Base-by-base conservation (phyloP, 2,329 filamentous ascomycete genomes). In the Colletotrichum incanum region DNA sequence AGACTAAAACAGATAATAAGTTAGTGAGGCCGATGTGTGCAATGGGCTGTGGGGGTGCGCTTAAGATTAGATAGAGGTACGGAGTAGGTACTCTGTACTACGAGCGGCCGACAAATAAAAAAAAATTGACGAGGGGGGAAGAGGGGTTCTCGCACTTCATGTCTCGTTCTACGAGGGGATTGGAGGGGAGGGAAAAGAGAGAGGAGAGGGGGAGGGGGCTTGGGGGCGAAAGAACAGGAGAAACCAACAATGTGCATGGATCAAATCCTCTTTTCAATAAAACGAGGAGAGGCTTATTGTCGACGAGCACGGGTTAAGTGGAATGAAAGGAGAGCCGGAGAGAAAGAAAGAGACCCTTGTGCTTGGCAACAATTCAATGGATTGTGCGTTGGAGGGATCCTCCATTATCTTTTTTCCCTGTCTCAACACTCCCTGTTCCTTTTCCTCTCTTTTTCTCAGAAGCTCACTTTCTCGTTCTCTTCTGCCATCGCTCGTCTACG, bases 11-110 rank as follows among this genome's bases (percentile, higher is more conserved):
- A 67, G 49, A 70, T 23, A 70, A 66, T 59, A 50, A 70, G 67
- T 71, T 65, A 60, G 59, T 59, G 69, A 65, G 60, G 52, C 68
- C 34, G 56, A 68, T 71, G 64, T 71, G 68, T 62, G 68, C 58
- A 45, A 68, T 60, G 66, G 62, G 59, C 45, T 64, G 70, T 72
- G 70, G 70, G 69, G 70, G 59, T 72, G 70, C 59, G 37, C 37
- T 63, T 70, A 64, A 72, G 59, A 70, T 63, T 72, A 64, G 54
- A 56, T 39, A 60, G 59, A 64, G 43, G 62, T 39, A 60, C 59
- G 45, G 31, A 39, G 45, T 5, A 31, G 28, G 28, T 31, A 31
- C 28, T 31, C 28, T 31, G 28, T 63, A 34, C 52, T 54, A 50
- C 60, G 52, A 26, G 60, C 59, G 52, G 60, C 60, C 59, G 70